Percentiles rank a stretch among this genome's conserved stretches.
phyloP scores from a whole-genome alignment of 495 filamentous ascomycete species.

The Margaritispora aquatica region DNA sequence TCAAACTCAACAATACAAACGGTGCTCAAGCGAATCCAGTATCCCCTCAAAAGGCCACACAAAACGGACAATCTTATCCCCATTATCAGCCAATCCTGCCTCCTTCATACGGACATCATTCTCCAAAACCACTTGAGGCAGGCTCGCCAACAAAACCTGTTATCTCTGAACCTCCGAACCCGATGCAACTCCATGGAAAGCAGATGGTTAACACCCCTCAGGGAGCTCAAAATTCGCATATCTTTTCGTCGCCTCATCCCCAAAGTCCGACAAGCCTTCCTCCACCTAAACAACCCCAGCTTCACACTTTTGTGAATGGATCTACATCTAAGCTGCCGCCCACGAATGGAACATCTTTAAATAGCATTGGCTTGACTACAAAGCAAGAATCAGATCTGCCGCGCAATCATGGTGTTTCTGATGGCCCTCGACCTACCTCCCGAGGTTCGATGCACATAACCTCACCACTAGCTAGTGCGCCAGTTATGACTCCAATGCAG shows the following conservation, averaged over 20 bases:
- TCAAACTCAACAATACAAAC: conserved; percentile 10
- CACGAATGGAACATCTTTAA: not conserved
- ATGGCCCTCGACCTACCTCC: conserved; percentile 6
- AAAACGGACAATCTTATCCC: not conserved
- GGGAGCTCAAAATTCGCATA: conserved; percentile 11
- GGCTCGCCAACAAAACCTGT: not conserved
- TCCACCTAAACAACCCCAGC: conserved; percentile 14
- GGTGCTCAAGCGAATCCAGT: not conserved
- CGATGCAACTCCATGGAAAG: conserved; percentile 1
- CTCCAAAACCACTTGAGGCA: not conserved
- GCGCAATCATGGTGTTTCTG: too few relatives aligned
- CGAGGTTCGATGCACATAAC: conserved; percentile 9
- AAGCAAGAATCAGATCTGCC: too few relatives aligned
- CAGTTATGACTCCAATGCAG: conserved; percentile 15
- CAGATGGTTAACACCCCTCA: not conserved
- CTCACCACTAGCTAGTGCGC: conserved; percentile 17
- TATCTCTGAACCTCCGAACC: conserved; percentile 4
- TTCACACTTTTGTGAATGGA: conserved; percentile 20
- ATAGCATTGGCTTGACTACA: too few relatives aligned
- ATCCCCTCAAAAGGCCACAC: conserved; percentile 7
- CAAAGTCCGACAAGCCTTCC: conserved; percentile 24
- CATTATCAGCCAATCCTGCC: not conserved
- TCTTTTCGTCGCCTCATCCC: conserved; percentile 22
- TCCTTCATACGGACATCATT: conserved; percentile 1
- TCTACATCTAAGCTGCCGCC: not conserved